phyloP scores from a whole-genome alignment of 352 stramenopile species.

The Salisapilia sapeloensis region DNA sequence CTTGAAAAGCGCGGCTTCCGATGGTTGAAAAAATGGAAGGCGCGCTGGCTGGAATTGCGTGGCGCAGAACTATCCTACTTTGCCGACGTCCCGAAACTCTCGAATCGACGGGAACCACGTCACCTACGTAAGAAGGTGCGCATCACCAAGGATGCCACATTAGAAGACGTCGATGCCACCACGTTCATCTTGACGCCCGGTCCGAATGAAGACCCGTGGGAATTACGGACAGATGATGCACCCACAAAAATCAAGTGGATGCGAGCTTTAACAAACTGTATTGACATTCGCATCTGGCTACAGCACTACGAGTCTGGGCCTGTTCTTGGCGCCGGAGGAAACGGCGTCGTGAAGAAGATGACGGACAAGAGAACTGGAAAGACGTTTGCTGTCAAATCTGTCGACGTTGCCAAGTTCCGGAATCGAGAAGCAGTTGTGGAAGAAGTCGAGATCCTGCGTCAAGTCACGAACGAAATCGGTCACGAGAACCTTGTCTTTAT shows the following conservation, averaged over 20 bases:
- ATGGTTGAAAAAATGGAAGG: constrained; percentile 66
- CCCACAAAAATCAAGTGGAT: constrained; percentile 43
- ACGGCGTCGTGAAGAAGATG: constrained; percentile 48
- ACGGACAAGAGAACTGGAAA: constrained; percentile 33
- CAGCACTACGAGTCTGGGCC: constrained; percentile 47
- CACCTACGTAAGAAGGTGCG: constrained; percentile 26
- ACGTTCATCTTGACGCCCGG: constrained; percentile 36
- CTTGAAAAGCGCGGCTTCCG: constrained; percentile 63
- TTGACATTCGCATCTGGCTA: constrained; percentile 63
- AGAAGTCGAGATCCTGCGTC: constrained; percentile 65
- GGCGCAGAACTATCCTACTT: constrained; percentile 54
- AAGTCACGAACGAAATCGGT: constrained; percentile 66
- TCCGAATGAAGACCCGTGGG: constrained; percentile 34
- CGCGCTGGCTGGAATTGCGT: constrained; percentile 56
- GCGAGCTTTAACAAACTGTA: constrained; percentile 43
- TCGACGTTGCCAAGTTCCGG: constrained; percentile 63
- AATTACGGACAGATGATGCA: constrained; percentile 28
- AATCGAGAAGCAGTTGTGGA: constrained; percentile 46
- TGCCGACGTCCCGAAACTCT: constrained; percentile 10
- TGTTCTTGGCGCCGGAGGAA: constrained; percentile 53
- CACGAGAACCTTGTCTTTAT: constrained; percentile 65
- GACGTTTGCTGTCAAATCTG: constrained; percentile 53
- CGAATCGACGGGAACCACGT: too few relatives aligned
- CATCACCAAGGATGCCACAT: constrained; percentile 28
- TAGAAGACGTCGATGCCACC: constrained; percentile 31